Evolutionary conservation across 306 rosid species (phyloP), one percentile per base, ranked within the genome.

Genomic region (Herpetospermum pedunculosum): DNA sequence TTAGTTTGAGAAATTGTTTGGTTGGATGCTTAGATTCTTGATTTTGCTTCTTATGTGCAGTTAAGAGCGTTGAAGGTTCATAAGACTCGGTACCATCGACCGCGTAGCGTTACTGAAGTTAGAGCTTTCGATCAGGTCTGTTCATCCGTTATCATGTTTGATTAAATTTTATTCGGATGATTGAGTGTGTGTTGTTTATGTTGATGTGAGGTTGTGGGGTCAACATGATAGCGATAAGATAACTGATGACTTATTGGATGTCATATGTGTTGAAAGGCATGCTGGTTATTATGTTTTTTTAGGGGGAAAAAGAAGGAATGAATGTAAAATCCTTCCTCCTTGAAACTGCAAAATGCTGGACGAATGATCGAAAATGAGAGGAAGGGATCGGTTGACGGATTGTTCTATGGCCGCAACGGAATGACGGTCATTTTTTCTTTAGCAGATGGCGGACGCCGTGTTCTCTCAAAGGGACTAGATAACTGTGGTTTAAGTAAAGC

Each of bases 41-140:
- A 6, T 12, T 44, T 47, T 44, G 46, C n/a, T 75, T 54, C 18
- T 72, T 62, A 63, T 65, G 14, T 82, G 84, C 81, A 90, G 97
- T 41, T 87, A 29, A 80, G 75, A 40, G 84, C 63, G 0, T 58
- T 64, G 25, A 77, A 63, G 59, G 47, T 67, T 70, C 79, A 74
- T 13, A 83, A 37, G 25, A 68, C 53, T 72, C 68, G 80, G 6
- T 55, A 65, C 62, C 26, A 46, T 48, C 75, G 28, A 74, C 84
- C 62, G 13, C 79, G 64, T 8, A 67, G 79, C 62, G 72, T 23
- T 72, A 75, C 62, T 70, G 54, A 58, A 64, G 72, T 81, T 8
- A 78, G 68, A 57, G 96, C 82, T 53, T 90, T 87, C 57, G 92
- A 84, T 28, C 88, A 75, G 81, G 98, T 93, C 75, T 58, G 50